Evolutionary conservation across 768 basidiomycete species (phyloP).

Genomic region (Tephrocybe sp.): DNA sequence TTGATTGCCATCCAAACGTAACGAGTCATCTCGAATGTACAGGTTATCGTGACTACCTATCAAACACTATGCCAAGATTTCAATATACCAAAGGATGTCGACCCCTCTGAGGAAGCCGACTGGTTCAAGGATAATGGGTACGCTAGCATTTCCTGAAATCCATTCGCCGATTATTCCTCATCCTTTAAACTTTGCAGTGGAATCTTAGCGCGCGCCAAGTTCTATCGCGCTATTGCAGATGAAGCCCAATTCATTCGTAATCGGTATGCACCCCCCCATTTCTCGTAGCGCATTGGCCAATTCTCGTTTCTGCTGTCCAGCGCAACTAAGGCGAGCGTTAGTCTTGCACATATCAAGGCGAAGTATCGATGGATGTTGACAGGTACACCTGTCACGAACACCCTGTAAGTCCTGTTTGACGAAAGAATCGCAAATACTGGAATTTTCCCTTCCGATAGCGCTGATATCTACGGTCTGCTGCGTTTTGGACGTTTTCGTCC

Average conservation of each 20-base stretch:
- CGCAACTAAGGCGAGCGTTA: slow-evolving; percentile 54
- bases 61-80: slow-evolving; percentile 68
- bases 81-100: slow-evolving; percentile 44
- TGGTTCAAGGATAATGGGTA: slow-evolving; percentile 53
- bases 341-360: slow-evolving; percentile 56
- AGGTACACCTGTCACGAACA: slow-evolving; percentile 73
- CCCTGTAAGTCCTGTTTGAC: slow-evolving; percentile 38
- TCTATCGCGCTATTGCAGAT: slow-evolving; percentile 72
- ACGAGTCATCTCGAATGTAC: neutral
- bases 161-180: neutral
- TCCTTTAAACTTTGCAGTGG: slow-evolving; percentile 40
- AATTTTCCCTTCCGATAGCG: slow-evolving; percentile 30
- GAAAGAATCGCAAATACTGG: too few species aligned
- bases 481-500: slow-evolving; percentile 68
- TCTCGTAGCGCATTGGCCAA: neutral
- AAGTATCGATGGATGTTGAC: slow-evolving; percentile 80
- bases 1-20: neutral
- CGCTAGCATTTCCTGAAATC: slow-evolving; percentile 6
- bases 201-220: slow-evolving; percentile 55
- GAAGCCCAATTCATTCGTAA: slow-evolving; percentile 80
- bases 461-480: slow-evolving; percentile 69
- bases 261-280: slow-evolving; percentile 30
- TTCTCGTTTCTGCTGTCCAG: slow-evolving; percentile 23
- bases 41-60: slow-evolving; percentile 79
- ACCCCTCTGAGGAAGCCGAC: slow-evolving; percentile 41